These are phyloP conservation scores for Carpinus viminea DNA, from an alignment of 306 rosid species.

Conservation along the genomic window DNA sequence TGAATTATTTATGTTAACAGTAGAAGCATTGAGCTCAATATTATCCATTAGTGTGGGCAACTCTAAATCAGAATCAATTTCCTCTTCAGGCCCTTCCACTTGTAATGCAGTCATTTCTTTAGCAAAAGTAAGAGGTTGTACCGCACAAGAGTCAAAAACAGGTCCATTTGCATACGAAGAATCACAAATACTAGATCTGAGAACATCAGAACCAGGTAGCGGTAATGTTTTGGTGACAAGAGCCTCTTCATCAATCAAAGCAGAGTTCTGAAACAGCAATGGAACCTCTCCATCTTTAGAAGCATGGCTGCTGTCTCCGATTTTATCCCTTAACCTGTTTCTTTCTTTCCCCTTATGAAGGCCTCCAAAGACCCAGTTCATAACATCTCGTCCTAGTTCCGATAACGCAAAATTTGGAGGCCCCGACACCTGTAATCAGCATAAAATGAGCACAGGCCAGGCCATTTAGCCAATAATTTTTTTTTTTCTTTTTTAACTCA, in stretches of 20 bases:
- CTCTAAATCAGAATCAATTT: conserved; percentile 43
- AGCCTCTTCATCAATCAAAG: conserved; percentile 46
- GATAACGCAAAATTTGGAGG: conserved; percentile 52
- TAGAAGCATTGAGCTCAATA: conserved; percentile 29
- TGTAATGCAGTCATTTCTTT: conserved; percentile 48
- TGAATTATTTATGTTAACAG: conserved; percentile 28
- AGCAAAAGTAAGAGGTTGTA: conserved; percentile 50
- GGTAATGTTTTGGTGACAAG: conserved; percentile 25
- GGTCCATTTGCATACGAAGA: conserved; percentile 27
- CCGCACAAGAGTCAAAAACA: conserved; percentile 44
- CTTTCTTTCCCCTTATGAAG: conserved; percentile 39
- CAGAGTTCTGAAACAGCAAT: conserved; percentile 50
- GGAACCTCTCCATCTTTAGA: conserved; percentile 47
- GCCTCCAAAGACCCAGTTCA: conserved; percentile 50
- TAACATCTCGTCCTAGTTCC: conserved; percentile 49
- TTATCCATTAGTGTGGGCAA: conserved; percentile 34
- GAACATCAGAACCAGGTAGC: conserved; percentile 46
- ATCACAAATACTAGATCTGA: conserved; percentile 33
- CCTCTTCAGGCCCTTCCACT: conserved; percentile 49
- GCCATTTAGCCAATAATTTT: background rate
- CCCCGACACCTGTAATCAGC: conserved; percentile 39
- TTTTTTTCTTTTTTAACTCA: background rate
- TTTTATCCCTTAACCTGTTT: conserved; percentile 43
- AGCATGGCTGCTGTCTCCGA: conserved; percentile 36
- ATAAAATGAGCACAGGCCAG: background rate